Evolutionary conservation across 2,329 filamentous ascomycete genomes (phyloP), one percentile per base, ranked within the genome.

Genomic region (Arthrobotrys megalospora): DNA sequence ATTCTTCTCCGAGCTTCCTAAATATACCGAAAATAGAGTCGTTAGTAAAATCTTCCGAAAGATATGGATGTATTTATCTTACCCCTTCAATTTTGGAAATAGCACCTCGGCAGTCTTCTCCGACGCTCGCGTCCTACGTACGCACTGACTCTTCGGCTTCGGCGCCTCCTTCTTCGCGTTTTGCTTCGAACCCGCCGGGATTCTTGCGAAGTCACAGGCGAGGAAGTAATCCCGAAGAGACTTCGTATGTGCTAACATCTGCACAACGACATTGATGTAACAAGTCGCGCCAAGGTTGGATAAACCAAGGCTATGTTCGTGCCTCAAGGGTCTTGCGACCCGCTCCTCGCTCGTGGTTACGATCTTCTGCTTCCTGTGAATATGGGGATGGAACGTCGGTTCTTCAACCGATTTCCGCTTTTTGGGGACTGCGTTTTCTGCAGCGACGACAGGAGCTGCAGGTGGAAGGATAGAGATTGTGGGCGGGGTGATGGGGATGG

Each of bases 1-100:
- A 71, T 47, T 77, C 73, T 43, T 77, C 73, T 24, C 66, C 73
- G 45, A 77, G 73, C 71, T 77, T 77, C 10, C 73, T 77, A 28
- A 21, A 65, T n/a, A 3, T 4, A 32, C 11, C 2, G 12, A 38
- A 38, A 38, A 38, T 38, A 8, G 8, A 38, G 12, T 8, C 2
- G 12, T 38, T 38, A 38, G 36, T 8, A 38, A 6, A 8, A 3
- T 2, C 1, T 38, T 38, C 6, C 12, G 36, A 45, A 6, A n/a
- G n/a, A 45, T 16, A 4, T 41, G 14, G 8, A 58, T 6, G 21
- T 45, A 32, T 28, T 65, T 21, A 32, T 38, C 73, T 41, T 53
- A 77, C 73, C 73, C 73, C 32, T 66, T 77, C 21, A 77, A 32
- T 16, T 45, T 77, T 7, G 66, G 66, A 32, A 77, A 66, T 7